Evolutionary conservation across 202 grass and related monocot species (phyloP).

Genomic region (Zizania palustris): DNA sequence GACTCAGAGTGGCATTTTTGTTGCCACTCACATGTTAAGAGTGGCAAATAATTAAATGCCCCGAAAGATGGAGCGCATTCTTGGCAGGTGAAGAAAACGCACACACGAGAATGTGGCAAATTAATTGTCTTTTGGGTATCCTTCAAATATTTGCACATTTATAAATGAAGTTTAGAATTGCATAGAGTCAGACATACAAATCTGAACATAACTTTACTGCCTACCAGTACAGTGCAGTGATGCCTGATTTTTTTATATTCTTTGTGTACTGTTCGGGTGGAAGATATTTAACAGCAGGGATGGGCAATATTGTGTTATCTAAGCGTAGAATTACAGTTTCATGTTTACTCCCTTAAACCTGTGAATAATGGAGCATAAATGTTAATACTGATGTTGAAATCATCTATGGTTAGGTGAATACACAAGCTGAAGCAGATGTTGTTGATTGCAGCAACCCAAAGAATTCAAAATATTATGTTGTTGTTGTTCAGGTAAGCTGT

Average conservation of each 20-base stretch:
- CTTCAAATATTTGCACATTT: constrained; percentile 7
- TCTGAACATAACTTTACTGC: not conserved
- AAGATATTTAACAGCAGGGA: not conserved
- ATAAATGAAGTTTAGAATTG: not conserved
- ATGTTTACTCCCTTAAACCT: constrained; percentile 3
- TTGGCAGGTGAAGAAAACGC: not conserved
- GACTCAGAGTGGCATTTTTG: too few species aligned
- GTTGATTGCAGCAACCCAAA: constrained; percentile 86
- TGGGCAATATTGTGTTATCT: not conserved
- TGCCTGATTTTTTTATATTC: constrained; percentile 9
- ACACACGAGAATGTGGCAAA: not conserved
- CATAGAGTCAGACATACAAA: not conserved
- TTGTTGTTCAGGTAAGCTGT: constrained; percentile 85
- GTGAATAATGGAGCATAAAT: constrained; percentile 11
- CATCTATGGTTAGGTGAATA: constrained; percentile 69
- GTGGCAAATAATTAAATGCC: too few species aligned
- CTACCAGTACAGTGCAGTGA: not conserved
- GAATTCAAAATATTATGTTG: constrained; percentile 95
- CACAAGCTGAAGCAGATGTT: constrained; percentile 64
- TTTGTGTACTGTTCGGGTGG: not conserved
- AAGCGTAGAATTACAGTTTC: not conserved
- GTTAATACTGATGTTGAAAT: constrained; percentile 23
- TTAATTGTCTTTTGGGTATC: not conserved
- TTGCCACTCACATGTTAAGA: too few species aligned
- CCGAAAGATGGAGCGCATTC: too few species aligned